Base-by-base conservation (phyloP, 2,329 filamentous ascomycete species). In the Colletotrichum musicola region DNA sequence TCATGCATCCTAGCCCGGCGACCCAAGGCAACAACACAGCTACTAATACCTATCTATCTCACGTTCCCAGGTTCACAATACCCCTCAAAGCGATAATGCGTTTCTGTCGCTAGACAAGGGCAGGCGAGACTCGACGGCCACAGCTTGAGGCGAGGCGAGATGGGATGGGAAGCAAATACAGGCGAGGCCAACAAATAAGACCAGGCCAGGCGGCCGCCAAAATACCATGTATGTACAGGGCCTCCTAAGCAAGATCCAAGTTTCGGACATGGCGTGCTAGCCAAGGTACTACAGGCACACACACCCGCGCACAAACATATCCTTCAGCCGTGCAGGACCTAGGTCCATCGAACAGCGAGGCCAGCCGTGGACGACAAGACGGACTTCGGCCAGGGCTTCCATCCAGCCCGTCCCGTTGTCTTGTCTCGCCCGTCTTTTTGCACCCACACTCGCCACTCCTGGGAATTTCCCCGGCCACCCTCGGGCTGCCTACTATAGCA, bases 181-280 rank as follows among this genome's bases (percentile, higher is more conserved):
- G 35, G 35, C 46, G 35, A 61, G 22, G 22, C 22, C 22, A 25
- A 25, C 22, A 62, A 62, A 64, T 40, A 58, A 42, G 64, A 27
- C 59, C 57, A 44, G 35, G 20, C 59, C 57, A 44, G 53, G 35
- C 49, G 51, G 40, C 57, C 63, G 49, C 30, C 40, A 59, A 38
- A 35, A 10, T 35, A 35, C 30, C 30, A 35, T 35, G 30, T 35
- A 10, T 35, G 9, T 35, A 35, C 30, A 35, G 30, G 30, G 30
- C 30, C 30, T 35, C 30, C 30, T 35, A 9, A 35, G 40, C 49
- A 30, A 62, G 63, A 62, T 47, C 60, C 60, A 68, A 54, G 46
- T 58, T 64, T 18, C n/a, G 38, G 20, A 13, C 51, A 53, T 67
- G 64, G 58, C 64, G 64, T 66, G 64, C 59, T 38, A 46, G 64